Base-by-base conservation (phyloP, 1,139 yeast species). In the Sporopachydermia cereana region DNA sequence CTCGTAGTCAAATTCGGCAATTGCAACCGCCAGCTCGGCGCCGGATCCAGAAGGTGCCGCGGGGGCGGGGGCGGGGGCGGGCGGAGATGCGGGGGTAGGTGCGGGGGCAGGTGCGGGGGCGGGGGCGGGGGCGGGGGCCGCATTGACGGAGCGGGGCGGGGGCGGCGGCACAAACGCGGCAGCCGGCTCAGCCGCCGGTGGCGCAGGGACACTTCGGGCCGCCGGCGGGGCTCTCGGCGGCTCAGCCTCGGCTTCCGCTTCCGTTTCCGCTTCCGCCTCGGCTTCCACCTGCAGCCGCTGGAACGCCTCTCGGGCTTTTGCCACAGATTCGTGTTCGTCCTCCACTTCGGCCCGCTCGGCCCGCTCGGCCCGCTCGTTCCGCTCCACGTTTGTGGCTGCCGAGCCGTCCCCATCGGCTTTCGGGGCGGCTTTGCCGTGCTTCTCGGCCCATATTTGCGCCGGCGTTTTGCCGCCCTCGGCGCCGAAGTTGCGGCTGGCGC, bases 381-480 rank as follows among this genome's bases (percentile, higher is more conserved):
- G 14, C 14, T 25, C 12, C 7, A 14, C 7, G 7, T 7, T 14
- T 7, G 50, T 25, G 25, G 48, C 47, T 43, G 50, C 46, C 48
- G 76, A 72, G 44, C 84, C 91, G 60, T 81, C 80, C 69, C 79
- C 85, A 61, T 85, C 96, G 14, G 29, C 7, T 25, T 7, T 14
- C 12, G 50, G 24, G 25, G 48, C 47, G 43, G 50, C 46, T 48
- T 76, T 72, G 44, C 84, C 91, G 60, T 81, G 80, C 69, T 79
- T 85, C 61, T 85, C 96, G 20, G 96, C 96, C 96, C 96, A 88
- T 34, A 84, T 59, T 63, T 88, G 96, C 31, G 96, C 96, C 25
- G 97, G 96, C 2, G 95, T 84, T 64, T 85, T 84, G 49, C 95
- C 96, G 48, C 74, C 76, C 52, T 74, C 75, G 44, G 84, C 69